Percentiles rank a stretch among this genome's conserved stretches.
These are phyloP conservation scores for Herpetomonas tarakana DNA, from an alignment of 208 protist species.

Conservation along the genomic window DNA sequence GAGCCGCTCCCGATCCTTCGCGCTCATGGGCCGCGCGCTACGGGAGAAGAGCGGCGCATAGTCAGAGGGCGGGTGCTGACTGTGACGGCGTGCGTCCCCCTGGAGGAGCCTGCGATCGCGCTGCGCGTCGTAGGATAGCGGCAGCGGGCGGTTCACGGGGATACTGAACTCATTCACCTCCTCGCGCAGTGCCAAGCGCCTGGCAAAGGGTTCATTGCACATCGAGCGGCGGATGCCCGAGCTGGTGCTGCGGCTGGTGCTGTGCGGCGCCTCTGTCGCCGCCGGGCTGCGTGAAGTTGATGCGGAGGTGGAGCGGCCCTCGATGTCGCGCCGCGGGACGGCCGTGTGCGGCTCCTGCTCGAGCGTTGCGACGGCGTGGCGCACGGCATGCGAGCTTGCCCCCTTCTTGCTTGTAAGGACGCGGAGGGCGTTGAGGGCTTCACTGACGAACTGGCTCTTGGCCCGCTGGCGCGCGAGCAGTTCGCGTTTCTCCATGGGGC, in stretches of 20 bases:
- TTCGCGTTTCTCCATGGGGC: background rate
- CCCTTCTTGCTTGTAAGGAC: background rate
- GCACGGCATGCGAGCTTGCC: background rate
- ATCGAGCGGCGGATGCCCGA: constrained; percentile 11
- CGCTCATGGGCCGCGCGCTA: constrained; percentile 1
- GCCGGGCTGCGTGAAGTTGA: background rate
- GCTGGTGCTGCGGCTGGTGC: background rate
- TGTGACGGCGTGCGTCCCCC: constrained; percentile 9
- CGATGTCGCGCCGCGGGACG: constrained; percentile 1
- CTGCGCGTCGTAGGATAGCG: constrained; percentile 35
- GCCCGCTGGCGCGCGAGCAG: background rate
- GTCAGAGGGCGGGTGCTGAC: constrained; percentile 21
- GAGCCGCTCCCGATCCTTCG: constrained; percentile 18
- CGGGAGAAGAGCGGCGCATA: constrained; percentile 50
- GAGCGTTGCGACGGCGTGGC: constrained; percentile 1
- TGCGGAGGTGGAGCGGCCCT: background rate
- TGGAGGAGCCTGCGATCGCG: constrained; percentile 14
- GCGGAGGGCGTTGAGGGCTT: constrained; percentile 9
- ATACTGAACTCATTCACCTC: constrained; percentile 14
- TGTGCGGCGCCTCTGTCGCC: background rate
- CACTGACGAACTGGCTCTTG: background rate
- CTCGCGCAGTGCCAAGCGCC: constrained; percentile 5
- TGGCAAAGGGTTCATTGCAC: constrained; percentile 14
- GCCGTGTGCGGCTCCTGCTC: constrained; percentile 6
- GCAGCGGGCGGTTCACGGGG: constrained; percentile 28